Conservation (phyloP, 805 yeast species). For the Myxozyma melibiosi region DNA sequence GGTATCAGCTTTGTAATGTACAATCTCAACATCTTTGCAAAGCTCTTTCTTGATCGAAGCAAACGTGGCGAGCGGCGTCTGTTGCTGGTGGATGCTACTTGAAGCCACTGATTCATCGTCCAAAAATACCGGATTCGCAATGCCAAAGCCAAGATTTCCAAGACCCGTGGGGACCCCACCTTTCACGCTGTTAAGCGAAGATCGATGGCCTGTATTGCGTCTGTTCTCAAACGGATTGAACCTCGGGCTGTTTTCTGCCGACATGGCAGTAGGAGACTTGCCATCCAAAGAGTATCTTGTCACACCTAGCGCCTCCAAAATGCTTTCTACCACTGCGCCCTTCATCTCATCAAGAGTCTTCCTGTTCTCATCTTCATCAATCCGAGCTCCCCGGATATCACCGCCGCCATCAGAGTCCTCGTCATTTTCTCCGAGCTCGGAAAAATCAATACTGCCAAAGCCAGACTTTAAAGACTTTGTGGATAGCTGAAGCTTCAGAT, state of each 20-base stretch:
- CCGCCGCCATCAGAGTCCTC: not conserved
- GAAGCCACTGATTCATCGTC: constrained; percentile 42
- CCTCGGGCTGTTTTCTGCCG: constrained; percentile 26
- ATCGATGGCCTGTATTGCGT: constrained; percentile 2
- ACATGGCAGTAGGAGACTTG: constrained; percentile 5
- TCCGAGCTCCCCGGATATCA: not conserved
- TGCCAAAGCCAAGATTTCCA: constrained; percentile 10
- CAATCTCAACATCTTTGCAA: constrained; percentile 60
- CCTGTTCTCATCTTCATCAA: constrained; percentile 1
- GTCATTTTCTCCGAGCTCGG: constrained; percentile 1
- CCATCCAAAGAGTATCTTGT: constrained; percentile 38
- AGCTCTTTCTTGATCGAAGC: constrained; percentile 48
- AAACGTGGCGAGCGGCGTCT: not conserved
- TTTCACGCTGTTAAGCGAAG: not conserved
- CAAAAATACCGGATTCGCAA: not conserved
- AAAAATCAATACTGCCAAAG: constrained; percentile 5
- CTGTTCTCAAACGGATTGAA: constrained; percentile 15
- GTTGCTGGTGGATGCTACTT: not conserved
- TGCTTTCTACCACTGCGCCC: constrained; percentile 65
- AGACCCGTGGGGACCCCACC: constrained; percentile 12
- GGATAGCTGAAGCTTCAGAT: not conserved
- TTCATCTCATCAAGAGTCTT: constrained; percentile 1
- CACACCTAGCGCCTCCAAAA: constrained; percentile 70
- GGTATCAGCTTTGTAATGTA: constrained; percentile 55
- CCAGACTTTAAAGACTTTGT: not conserved